A percentile compares a stretch with the other conserved stretches of the same genome.
Conservation (phyloP, 1,284 basidiomycete species). For the Agaricales sp. region DNA sequence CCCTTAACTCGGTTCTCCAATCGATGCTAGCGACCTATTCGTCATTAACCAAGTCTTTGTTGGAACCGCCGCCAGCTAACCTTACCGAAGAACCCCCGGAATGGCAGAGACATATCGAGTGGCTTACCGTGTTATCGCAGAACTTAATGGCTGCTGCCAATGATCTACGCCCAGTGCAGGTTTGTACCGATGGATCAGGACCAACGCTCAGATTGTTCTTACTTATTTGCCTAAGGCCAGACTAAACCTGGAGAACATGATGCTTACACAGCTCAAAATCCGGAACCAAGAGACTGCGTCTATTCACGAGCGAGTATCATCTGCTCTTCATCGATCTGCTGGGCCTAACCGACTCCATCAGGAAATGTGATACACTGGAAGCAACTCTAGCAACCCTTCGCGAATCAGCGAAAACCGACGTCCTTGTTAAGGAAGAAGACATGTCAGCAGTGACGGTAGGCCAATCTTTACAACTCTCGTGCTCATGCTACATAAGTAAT, state of each 20-base stretch:
- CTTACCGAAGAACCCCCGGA: slow-evolving; percentile 42
- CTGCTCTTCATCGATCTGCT: neutral
- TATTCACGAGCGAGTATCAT: slow-evolving; percentile 44
- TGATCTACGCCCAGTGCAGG: slow-evolving; percentile 73
- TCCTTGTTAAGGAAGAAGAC: no score
- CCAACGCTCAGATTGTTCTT: slow-evolving; percentile 3
- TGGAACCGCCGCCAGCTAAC: slow-evolving; percentile 48
- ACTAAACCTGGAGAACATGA: slow-evolving; percentile 65
- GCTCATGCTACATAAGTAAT: no score
- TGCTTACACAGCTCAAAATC: slow-evolving; percentile 61
- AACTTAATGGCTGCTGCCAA: slow-evolving; percentile 78
- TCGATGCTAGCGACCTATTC: slow-evolving; percentile 68
- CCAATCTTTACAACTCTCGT: no score
- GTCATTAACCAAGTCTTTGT: slow-evolving; percentile 46
- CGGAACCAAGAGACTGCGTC: slow-evolving; percentile 54
- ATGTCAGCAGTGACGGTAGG: no score
- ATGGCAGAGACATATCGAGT: slow-evolving; percentile 63
- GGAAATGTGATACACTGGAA: slow-evolving; percentile 63
- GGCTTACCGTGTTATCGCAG: slow-evolving; percentile 66
- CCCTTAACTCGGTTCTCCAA: slow-evolving; percentile 51
- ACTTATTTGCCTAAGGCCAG: slow-evolving; percentile 39
- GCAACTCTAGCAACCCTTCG: slow-evolving; percentile 45
- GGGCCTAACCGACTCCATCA: slow-evolving; percentile 17
- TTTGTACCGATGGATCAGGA: slow-evolving; percentile 15
- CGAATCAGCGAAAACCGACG: slow-evolving; percentile 19